phyloP scores from a whole-genome alignment of 371 early-diverging fungal species.

The Lichtheimia corymbifera region DNA sequence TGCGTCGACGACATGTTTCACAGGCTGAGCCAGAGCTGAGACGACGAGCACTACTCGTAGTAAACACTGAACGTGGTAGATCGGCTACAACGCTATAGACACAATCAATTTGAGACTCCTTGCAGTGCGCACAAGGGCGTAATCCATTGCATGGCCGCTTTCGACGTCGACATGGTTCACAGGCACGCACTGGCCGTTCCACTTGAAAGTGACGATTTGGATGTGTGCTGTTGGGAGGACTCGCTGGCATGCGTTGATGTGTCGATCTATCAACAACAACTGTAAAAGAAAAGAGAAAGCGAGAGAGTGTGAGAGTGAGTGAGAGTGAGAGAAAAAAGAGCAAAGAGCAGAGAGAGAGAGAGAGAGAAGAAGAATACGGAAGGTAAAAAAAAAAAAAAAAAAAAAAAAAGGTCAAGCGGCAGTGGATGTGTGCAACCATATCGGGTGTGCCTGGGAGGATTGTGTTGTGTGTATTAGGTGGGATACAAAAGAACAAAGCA shows the following conservation, averaged over 20 bases:
- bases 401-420: slow-evolving; percentile 11
- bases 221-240: slow-evolving; percentile 13
- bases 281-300: not conserved
- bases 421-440: slow-evolving; percentile 1
- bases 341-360: slow-evolving; percentile 8
- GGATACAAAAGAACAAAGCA: too few relatives aligned
- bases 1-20: slow-evolving; percentile 52
- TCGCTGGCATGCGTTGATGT: slow-evolving; percentile 16
- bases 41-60: slow-evolving; percentile 40
- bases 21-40: slow-evolving; percentile 53
- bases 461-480: not conserved
- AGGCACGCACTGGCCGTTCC: slow-evolving; percentile 25
- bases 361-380: slow-evolving; percentile 5
- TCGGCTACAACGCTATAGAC: slow-evolving; percentile 35
- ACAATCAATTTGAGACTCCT: slow-evolving; percentile 18
- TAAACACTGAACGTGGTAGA: slow-evolving; percentile 28
- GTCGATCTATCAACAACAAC: too few relatives aligned
- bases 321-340: not conserved
- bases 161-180: slow-evolving; percentile 28
- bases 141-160: slow-evolving; percentile 26
- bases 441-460: too few relatives aligned
- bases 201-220: slow-evolving; percentile 23
- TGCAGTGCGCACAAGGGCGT: slow-evolving; percentile 26
- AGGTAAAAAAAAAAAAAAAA: slow-evolving; percentile 11
- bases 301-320: not conserved